phyloP scores from a whole-genome alignment of 495 filamentous ascomycete genomes.

The Neurospora discreta region DNA sequence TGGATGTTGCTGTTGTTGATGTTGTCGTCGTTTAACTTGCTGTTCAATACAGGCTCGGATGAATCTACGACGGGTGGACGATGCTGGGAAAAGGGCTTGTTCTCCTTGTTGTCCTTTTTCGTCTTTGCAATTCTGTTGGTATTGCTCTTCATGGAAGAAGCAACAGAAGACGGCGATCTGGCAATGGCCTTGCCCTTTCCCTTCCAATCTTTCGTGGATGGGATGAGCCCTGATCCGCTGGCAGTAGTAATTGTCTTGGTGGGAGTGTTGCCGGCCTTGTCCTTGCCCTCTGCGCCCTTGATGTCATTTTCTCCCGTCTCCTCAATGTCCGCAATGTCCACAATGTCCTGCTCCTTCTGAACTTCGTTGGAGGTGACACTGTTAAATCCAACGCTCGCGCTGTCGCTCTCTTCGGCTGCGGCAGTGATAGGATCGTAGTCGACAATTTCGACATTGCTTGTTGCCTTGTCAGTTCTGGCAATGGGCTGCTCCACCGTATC shows the following conservation, averaged over 20 bases:
- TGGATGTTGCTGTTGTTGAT: neutral
- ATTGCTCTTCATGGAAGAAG: neutral
- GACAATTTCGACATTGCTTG: neutral
- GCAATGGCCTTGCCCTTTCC: neutral
- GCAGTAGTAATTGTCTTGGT: neutral
- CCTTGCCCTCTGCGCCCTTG: no score
- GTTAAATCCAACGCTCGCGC: neutral
- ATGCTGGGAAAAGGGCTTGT: neutral
- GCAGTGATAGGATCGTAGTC: neutral
- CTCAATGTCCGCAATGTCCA: neutral
- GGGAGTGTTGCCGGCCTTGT: neutral
- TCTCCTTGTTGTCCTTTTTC: neutral
- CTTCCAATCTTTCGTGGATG: neutral
- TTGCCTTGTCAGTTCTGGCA: neutral
- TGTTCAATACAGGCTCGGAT: neutral
- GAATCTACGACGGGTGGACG: neutral
- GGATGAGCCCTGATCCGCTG: neutral
- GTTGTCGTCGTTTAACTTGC: neutral
- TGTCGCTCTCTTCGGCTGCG: neutral
- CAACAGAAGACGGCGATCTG: neutral
- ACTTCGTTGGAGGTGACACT: fast-evolving
- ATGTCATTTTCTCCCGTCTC: no score
- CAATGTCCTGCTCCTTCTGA: neutral
- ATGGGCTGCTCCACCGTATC: neutral
- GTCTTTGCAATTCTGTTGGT: neutral